Evolutionary conservation across 805 yeast genomes (phyloP).

Genomic region (Torulaspora gathmanii): DNA sequence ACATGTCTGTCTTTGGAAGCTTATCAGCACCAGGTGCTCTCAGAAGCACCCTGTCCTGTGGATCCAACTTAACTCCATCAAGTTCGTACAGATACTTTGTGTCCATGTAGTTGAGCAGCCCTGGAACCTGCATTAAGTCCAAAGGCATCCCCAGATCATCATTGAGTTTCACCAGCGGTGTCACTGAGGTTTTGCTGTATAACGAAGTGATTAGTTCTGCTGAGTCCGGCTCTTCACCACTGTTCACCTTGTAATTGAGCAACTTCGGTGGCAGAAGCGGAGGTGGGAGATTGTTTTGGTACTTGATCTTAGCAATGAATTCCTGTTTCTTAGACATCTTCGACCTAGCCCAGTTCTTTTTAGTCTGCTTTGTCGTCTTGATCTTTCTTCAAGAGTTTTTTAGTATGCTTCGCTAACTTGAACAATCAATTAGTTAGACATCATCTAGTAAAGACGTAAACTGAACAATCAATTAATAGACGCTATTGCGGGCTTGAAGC

Average conservation of each 20-base stretch:
- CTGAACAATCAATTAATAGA: no score
- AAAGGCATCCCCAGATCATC: conserved; percentile 70
- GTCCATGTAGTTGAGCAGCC: conserved; percentile 60
- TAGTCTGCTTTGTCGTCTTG: neutral
- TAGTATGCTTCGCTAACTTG: neutral
- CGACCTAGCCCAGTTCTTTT: neutral
- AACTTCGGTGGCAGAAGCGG: conserved; percentile 90
- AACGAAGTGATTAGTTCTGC: conserved; percentile 60
- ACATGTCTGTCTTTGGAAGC: conserved; percentile 35
- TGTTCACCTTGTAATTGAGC: conserved; percentile 45
- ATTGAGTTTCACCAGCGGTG: conserved; percentile 54
- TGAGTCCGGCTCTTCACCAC: conserved; percentile 44
- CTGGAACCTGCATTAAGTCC: conserved; percentile 63
- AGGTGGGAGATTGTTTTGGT: conserved; percentile 83
- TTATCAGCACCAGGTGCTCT: conserved; percentile 64
- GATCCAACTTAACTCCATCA: conserved; percentile 52
- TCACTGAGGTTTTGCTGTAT: conserved; percentile 70
- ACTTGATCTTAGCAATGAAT: conserved; percentile 75
- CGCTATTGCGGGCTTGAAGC: neutral
- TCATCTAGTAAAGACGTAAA: neutral
- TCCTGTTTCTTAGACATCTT: conserved; percentile 56
- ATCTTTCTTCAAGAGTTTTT: neutral
- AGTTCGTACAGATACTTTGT: conserved; percentile 41
- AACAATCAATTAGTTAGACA: neutral
- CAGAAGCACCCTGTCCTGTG: conserved; percentile 69